Base-by-base conservation (phyloP, 306 rosid genomes). In the Erythrophleum fordii region DNA sequence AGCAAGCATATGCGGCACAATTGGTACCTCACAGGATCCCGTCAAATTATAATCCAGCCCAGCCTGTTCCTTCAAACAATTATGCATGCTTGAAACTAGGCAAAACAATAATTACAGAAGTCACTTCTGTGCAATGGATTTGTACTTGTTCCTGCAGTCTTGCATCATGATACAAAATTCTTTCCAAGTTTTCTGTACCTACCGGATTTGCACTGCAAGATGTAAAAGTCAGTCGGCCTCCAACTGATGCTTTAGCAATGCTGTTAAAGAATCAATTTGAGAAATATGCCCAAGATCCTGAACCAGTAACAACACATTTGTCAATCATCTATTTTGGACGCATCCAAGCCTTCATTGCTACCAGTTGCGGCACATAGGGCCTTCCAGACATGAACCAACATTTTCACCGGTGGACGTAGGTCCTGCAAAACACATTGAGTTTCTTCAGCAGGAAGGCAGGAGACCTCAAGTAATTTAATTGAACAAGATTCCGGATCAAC, bases 331-430 rank as follows among this genome's bases (percentile, higher is more conserved):
- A 84, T n/a, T n/a, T 42, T 58, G 76, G 60, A 68, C 10, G 61
- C 31, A 53, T 73, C 74, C 29, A 56, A 80, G 78, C 81, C 60
- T 69, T 82, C 87, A 77, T 81, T 78, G 64, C 78, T 61, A 66
- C 71, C 90, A 44, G 88, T 88, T 64, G 97, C 91, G 12, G 88
- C 85, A 82, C 98, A 88, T 69, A 93, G 77, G 77, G 92, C 97
- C 93, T 93, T 92, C 99, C 99, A 95, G 72, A 95, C 90, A 76
- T 90, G 97, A 44, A 89, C 91, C 84, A 95, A 75, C 88, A 90
- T 93, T 86, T 91, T 93, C 83, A 89, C 78, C 0, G 98, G 99
- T 14, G 98, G 99, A 5, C 84, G 89, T 42, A 91, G 79, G 58
- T 84, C 88, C 97, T 93, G 82, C 70, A 73, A 62, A 76, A 75